These are phyloP conservation scores for Saccharomycopsis fibuligera DNA, from an alignment of 805 yeast genomes.

Conservation along the genomic window DNA sequence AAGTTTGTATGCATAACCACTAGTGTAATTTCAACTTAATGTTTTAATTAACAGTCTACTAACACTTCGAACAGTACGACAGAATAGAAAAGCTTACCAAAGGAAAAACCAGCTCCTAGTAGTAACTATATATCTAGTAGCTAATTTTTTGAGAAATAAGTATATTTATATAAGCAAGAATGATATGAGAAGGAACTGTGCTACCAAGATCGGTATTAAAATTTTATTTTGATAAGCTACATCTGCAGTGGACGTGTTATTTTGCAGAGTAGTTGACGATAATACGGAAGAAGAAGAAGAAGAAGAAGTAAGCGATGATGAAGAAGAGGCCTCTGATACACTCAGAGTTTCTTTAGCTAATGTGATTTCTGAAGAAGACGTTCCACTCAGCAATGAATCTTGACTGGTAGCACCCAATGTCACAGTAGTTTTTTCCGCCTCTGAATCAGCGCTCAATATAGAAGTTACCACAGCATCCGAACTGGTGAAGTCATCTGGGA, in stretches of 20 bases:
- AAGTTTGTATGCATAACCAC: conserved; percentile 9
- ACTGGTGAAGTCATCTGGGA: conserved; percentile 27
- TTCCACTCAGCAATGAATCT: too few species aligned
- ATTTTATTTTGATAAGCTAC: too few species aligned
- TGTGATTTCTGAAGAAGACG: too few species aligned
- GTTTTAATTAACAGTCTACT: background rate
- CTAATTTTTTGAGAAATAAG: too few species aligned
- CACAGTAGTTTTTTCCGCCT: background rate
- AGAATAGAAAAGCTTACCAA: background rate
- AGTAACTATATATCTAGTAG: too few species aligned
- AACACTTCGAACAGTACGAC: background rate
- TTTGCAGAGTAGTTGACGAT: too few species aligned
- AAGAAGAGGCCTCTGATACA: background rate
- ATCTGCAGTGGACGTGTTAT: too few species aligned
- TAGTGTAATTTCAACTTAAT: background rate
- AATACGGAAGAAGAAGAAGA: background rate
- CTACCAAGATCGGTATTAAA: too few species aligned
- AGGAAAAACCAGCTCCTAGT: background rate
- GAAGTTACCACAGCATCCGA: conserved; percentile 8
- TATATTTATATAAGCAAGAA: too few species aligned
- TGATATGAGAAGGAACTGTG: too few species aligned
- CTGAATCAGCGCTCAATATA: conserved; percentile 1
- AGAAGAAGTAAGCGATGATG: background rate
- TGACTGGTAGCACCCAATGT: conserved; percentile 2
- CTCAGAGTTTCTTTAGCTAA: too few species aligned